A percentile compares a stretch with the other conserved stretches of the same genome.
These are phyloP conservation scores for Termitomyces sp. DNA, from an alignment of 768 basidiomycete species.

Conservation along the genomic window DNA sequence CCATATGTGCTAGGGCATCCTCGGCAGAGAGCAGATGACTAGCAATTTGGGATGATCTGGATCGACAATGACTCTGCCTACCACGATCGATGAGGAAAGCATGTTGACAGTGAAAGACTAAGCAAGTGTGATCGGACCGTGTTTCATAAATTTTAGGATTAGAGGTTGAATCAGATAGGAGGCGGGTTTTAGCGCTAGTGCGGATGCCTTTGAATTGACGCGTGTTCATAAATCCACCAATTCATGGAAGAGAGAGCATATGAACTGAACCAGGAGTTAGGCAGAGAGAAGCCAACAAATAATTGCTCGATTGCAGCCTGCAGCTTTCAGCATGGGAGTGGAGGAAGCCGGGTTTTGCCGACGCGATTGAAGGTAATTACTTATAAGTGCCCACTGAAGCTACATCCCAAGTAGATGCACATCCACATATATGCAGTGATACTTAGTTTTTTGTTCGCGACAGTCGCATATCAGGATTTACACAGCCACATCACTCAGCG, in stretches of 20 bases:
- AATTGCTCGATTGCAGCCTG: not conserved
- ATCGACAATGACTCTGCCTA: conserved; percentile 9
- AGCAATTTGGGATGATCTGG: conserved; percentile 21
- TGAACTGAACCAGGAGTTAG: not conserved
- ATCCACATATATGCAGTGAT: too few relatives aligned
- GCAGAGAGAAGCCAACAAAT: not conserved
- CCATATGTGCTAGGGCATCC: conserved; percentile 37
- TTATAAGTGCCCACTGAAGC: too few relatives aligned
- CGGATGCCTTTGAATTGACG: not conserved
- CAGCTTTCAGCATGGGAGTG: too few relatives aligned
- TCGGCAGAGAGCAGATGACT: conserved; percentile 34
- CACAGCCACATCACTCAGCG: too few relatives aligned
- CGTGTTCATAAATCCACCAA: too few relatives aligned
- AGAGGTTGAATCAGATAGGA: not conserved
- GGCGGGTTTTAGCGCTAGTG: not conserved
- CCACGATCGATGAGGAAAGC: conserved; percentile 3
- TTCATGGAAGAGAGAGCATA: not conserved
- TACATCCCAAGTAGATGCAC: too few relatives aligned
- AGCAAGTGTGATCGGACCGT: not conserved
- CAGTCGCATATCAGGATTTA: too few relatives aligned
- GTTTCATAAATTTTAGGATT: not conserved
- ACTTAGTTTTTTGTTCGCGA: too few relatives aligned
- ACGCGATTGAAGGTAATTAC: too few relatives aligned
- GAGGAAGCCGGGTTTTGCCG: too few relatives aligned
- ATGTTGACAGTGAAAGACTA: conserved; percentile 1